Evolutionary conservation across 192 early-diverging fungal genomes (phyloP), one percentile per base, ranked within the genome.

Genomic region (Geranomyces michiganensis): DNA sequence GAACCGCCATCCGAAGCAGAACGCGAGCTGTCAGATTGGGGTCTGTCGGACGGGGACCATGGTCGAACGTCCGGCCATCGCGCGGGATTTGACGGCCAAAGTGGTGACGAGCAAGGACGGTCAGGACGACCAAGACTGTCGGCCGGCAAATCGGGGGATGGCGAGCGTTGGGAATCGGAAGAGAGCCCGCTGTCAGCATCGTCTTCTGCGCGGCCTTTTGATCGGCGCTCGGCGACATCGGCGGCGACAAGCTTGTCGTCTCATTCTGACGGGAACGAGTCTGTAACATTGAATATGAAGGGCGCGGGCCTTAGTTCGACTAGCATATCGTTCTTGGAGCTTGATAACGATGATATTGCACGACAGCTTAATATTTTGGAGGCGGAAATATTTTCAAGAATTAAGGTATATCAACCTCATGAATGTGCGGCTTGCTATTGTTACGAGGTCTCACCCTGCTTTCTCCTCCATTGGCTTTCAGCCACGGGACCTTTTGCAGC

Each of bases 341-440:
- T 87, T 33, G 81, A 87, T 41, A 83, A 85, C 59, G 67, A 76
- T 1, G 79, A 73, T 0, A 82, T 93, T 56, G 90, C 88, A 0
- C 78, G 85, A 44, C 90, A 93, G 51, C 70, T 93, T 26, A 90
- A 86, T 10, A 81, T 76, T 36, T 75, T 91, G 10, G 91, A 92
- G 60, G 81, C 71, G 32, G 79, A 84, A 31, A 78, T 91, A 12
- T 91, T 93, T 70, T 60, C 71, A 51, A 79, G 80, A 53, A 88
- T 92, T 49, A 82, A 88, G 82, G 89, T 88, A 70, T 47, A 30
- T 41, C 36, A n/a, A 45, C 36, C 5, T 41, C 36, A n/a, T n/a
- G n/a, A n/a, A n/a, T n/a, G 47, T 36, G 31, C 45, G 32, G 66
- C 67, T 76, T 73, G 26, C 41, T 31, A 36, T 56, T 46, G 26